phyloP scores from a whole-genome alignment of 768 basidiomycete genomes.

The Boletus insuetus region DNA sequence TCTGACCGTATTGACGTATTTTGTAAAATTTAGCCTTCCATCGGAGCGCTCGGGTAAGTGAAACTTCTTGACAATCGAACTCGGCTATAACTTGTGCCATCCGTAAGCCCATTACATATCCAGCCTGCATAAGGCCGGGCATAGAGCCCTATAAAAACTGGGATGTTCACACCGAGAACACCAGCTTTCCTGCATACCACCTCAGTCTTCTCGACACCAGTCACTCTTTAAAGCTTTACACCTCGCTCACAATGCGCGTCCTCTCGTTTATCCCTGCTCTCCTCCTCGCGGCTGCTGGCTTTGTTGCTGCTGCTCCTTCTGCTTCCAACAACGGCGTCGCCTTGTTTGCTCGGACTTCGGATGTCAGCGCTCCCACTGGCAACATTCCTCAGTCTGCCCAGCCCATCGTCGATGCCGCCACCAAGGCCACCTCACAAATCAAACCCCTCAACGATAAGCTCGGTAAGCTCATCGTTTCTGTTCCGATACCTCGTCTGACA shows the following conservation, averaged over 20 bases:
- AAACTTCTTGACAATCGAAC: no score
- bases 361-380: no score
- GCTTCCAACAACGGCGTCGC: neutral
- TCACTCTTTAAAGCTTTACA: constrained; percentile 8
- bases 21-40: no score
- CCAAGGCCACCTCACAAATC: neutral
- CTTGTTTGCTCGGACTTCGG: no score
- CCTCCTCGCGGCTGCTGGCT: constrained; percentile 13
- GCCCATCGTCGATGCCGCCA: neutral
- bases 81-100: no score
- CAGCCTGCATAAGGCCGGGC: no score
- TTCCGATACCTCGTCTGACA: neutral
- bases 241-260: constrained; percentile 22
- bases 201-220: neutral
- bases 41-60: no score
- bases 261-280: constrained; percentile 24
- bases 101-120: no score
- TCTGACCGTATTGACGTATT: no score
- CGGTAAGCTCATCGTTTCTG: neutral
- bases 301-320: constrained; percentile 16
- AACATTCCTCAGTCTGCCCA: no score
- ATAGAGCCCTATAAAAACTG: constrained; percentile 2
- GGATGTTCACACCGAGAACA: fast-evolving
- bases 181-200: neutral
- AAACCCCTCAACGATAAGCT: neutral